Base-by-base conservation (phyloP, 2,329 filamentous ascomycete genomes). In the Beauveria rudraprayagi region DNA sequence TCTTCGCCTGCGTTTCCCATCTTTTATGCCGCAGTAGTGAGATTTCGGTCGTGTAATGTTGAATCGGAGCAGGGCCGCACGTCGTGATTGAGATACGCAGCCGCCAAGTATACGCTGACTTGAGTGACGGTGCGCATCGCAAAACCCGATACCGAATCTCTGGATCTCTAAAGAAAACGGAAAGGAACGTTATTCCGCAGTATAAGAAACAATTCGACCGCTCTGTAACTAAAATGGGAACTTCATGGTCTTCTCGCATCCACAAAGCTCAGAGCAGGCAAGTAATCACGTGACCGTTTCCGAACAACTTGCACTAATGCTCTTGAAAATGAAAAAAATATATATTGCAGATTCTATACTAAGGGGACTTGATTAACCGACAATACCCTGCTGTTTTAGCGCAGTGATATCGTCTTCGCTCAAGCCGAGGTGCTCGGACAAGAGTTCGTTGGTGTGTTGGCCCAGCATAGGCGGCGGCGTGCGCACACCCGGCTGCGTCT, bases 391-490 rank as follows among this genome's bases (percentile, higher is more conserved):
- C 37, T 78, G 75, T 68, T 81, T 89, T 65, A 96, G 72, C 10
- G 72, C 75, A 46, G 78, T 71, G 60, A 96, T 88, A 55, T 88
- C 80, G 0, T 73, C 74, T 52, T 79, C 74, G 17, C 75, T 78
- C 66, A 90, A 77, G 0, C 86, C 85, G 19, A 94, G 74, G 24
- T 91, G 70, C 26, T 83, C 80, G 22, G 73, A 71, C 62, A 96
- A 73, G 5, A 96, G 81, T 72, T 94, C 89, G 66, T 91, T 80
- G 0, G 92, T 96, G 73, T 96, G 91, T 75, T 96, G 85, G 0
- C 92, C 94, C 40, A 99, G 76, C 8, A 88, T 89, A 1, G 94
- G 94, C 19, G 94, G 94, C 28, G 90, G 83, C 3, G 80, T 88
- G 40, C 93, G 81, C 44, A 96, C 85, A 3, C 85, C 83, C 0